These are phyloP conservation scores for Chrysoporthe puriensis DNA, from an alignment of 2,329 filamentous ascomycete species.

Conservation along the genomic window DNA sequence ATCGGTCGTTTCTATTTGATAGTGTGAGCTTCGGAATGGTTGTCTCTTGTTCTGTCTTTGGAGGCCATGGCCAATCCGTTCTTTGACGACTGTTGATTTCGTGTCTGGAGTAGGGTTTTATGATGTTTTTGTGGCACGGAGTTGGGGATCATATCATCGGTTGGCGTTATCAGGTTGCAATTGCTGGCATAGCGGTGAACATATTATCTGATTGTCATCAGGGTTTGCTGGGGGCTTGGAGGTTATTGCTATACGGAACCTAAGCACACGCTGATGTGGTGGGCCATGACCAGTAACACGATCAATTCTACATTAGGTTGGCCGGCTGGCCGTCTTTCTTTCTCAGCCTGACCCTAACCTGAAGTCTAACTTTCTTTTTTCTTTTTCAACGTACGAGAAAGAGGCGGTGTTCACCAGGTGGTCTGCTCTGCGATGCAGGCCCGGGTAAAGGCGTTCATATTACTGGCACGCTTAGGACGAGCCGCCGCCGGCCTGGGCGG, in stretches of 20 bases:
- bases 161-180: background rate
- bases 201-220: background rate
- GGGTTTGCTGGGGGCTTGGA: background rate
- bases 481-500: conserved; percentile 2
- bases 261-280: conserved; percentile 2
- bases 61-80: background rate
- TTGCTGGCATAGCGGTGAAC: conserved; percentile 14
- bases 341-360: background rate
- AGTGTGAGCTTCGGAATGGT: background rate
- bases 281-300: background rate
- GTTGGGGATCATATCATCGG: background rate
- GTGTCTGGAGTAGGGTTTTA: background rate
- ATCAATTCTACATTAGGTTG: background rate
- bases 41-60: background rate
- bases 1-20: background rate
- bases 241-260: background rate
- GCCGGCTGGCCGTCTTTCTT: no score
- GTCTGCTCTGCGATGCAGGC: background rate
- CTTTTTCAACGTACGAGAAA: background rate
- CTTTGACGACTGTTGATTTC: background rate
- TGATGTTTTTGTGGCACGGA: conserved; percentile 1
- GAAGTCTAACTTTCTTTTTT: background rate
- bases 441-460: background rate
- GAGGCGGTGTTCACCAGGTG: background rate
- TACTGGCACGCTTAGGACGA: conserved; percentile 6